These are phyloP conservation scores for Pleoardoris graminearum DNA, from an alignment of 2,329 filamentous ascomycete genomes.

Conservation along the genomic window DNA sequence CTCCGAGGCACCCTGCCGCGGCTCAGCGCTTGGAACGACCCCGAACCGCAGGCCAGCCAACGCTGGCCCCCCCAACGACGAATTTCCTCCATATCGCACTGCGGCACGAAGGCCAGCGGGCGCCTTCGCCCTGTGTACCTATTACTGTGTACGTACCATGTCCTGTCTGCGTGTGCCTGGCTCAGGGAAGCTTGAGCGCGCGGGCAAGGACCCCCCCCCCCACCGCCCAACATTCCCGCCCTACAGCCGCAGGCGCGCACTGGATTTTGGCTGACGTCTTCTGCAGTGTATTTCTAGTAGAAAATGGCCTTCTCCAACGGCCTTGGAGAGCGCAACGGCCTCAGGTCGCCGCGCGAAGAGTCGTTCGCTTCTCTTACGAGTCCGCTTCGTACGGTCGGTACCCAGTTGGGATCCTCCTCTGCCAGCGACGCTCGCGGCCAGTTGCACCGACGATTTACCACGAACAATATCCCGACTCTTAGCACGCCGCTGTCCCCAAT, in stretches of 20 bases:
- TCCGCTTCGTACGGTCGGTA: conserved; percentile 67
- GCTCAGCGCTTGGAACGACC: conserved; percentile 9
- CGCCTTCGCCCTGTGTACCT: conserved; percentile 19
- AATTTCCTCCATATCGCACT: background rate
- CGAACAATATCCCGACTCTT: conserved; percentile 77
- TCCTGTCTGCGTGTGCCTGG: conserved; percentile 10
- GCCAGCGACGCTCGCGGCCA: conserved; percentile 72
- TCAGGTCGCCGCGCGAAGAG: conserved; percentile 75
- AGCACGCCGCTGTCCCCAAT: conserved; percentile 68
- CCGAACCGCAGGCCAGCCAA: conserved; percentile 5
- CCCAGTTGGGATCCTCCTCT: conserved; percentile 59
- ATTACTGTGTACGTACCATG: conserved; percentile 15
- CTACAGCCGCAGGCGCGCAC: conserved; percentile 11
- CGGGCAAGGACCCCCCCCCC: conserved; percentile 29
- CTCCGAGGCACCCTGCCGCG: conserved; percentile 7
- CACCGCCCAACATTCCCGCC: conserved; percentile 42
- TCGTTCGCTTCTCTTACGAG: conserved; percentile 68
- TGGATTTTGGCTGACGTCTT: conserved; percentile 29
- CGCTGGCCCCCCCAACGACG: background rate
- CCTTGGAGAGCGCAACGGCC: conserved; percentile 72
- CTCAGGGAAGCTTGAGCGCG: conserved; percentile 14
- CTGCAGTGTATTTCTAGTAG: conserved; percentile 46
- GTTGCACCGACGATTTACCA: conserved; percentile 90
- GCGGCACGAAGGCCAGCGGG: conserved; percentile 10
- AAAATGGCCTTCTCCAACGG: conserved; percentile 67